phyloP scores from a whole-genome alignment of 2,329 filamentous ascomycete species.

The Aspergillus felis region DNA sequence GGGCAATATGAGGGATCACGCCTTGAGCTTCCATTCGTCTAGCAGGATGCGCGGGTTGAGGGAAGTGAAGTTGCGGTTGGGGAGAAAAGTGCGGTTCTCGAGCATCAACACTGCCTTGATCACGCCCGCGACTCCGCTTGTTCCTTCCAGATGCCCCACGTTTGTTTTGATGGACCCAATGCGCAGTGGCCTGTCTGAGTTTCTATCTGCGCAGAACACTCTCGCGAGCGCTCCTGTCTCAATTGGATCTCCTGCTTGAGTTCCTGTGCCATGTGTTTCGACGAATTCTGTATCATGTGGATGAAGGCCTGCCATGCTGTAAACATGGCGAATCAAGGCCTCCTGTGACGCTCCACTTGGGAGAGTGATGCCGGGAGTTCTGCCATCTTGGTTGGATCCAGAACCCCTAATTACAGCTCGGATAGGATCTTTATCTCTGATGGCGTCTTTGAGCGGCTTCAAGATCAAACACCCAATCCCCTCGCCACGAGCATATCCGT shows the following conservation, averaged over 20 bases:
- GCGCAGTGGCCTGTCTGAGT: slow-evolving; percentile 15
- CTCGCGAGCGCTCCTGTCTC: slow-evolving; percentile 26
- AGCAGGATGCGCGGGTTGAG: slow-evolving; percentile 36
- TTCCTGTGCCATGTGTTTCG: slow-evolving; percentile 33
- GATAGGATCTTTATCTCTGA: slow-evolving; percentile 42
- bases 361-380: slow-evolving; percentile 43
- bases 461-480: slow-evolving; percentile 40
- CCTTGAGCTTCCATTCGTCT: slow-evolving; percentile 36
- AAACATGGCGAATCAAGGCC: slow-evolving; percentile 29
- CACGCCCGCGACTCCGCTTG: slow-evolving; percentile 12
- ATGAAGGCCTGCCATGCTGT: slow-evolving; percentile 25
- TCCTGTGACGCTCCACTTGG: slow-evolving; percentile 38
- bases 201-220: slow-evolving; percentile 20
- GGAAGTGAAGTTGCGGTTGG: slow-evolving; percentile 41
- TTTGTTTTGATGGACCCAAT: slow-evolving; percentile 20
- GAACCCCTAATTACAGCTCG: slow-evolving; percentile 41
- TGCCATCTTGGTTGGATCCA: slow-evolving; percentile 45
- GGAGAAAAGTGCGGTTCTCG: slow-evolving; percentile 43
- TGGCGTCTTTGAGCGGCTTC: slow-evolving; percentile 41
- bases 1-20: not conserved
- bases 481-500: slow-evolving; percentile 48
- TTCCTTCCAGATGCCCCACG: slow-evolving; percentile 24
- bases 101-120: slow-evolving; percentile 45
- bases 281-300: slow-evolving; percentile 22
- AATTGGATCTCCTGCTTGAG: slow-evolving; percentile 30